These are phyloP conservation scores for Fraxinus excelsior DNA, from an alignment of 257 asterid species.

Conservation along the genomic window DNA sequence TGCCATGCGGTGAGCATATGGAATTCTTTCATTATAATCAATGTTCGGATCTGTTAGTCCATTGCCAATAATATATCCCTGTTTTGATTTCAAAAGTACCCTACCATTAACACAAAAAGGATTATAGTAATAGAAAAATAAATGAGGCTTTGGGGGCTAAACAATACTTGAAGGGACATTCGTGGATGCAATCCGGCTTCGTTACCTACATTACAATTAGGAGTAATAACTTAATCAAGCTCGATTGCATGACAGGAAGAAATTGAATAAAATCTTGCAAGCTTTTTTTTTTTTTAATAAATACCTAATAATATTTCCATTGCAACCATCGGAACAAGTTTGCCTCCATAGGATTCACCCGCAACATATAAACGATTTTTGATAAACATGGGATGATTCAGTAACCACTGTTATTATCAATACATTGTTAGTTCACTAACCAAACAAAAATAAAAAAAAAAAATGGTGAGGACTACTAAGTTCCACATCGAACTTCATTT, in stretches of 20 bases:
- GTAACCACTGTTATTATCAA: slow-evolving; percentile 50
- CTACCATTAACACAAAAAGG: neutral
- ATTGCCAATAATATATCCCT: slow-evolving; percentile 57
- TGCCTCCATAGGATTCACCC: slow-evolving; percentile 64
- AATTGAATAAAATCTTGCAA: neutral
- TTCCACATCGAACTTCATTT: neutral
- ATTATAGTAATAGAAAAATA: neutral
- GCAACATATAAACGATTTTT: slow-evolving; percentile 43
- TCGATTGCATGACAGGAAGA: neutral
- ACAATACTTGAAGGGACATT: slow-evolving; percentile 38
- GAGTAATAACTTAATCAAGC: neutral
- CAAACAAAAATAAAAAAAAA: too few species aligned
- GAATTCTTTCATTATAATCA: slow-evolving; percentile 38
- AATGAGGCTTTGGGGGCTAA: neutral
- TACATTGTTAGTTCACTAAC: neutral
- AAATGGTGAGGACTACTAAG: neutral
- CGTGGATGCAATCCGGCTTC: slow-evolving; percentile 49
- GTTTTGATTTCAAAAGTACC: slow-evolving; percentile 1
- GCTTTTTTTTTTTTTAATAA: neutral
- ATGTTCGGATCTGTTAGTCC: neutral
- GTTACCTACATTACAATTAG: slow-evolving; percentile 36
- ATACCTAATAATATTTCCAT: slow-evolving; percentile 48
- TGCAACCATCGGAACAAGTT: slow-evolving; percentile 42
- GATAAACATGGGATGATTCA: slow-evolving; percentile 40
- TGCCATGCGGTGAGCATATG: slow-evolving; percentile 54